phyloP scores from a whole-genome alignment of 129 eudicot genomes.

The Flaveria ramosissima region DNA sequence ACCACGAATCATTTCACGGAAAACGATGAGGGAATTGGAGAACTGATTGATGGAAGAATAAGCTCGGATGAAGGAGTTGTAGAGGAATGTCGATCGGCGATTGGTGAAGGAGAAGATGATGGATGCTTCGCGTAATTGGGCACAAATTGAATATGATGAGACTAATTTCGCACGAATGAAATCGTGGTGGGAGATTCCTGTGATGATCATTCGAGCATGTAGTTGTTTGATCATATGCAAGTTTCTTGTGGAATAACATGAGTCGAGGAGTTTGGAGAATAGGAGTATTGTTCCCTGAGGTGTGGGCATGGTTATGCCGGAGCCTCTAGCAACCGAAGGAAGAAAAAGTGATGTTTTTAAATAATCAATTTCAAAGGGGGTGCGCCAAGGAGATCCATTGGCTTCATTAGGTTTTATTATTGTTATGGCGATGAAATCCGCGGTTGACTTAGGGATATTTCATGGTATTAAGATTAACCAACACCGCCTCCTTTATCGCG shows the following conservation, averaged over 20 bases:
- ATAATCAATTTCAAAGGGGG: too few relatives aligned
- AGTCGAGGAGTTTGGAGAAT: slow-evolving; percentile 39
- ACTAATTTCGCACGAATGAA: slow-evolving; percentile 52
- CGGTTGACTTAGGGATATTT: too few relatives aligned
- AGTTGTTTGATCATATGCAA: slow-evolving; percentile 38
- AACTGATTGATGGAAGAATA: slow-evolving; percentile 32
- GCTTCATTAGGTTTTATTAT: too few relatives aligned
- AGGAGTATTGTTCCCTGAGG: slow-evolving; percentile 31
- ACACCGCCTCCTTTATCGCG: too few relatives aligned
- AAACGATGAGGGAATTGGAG: slow-evolving; percentile 35
- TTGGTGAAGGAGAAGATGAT: slow-evolving; percentile 46
- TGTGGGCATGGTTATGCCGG: slow-evolving; percentile 24
- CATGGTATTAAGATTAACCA: too few relatives aligned
- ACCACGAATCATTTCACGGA: slow-evolving; percentile 42
- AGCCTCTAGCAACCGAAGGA: too few relatives aligned
- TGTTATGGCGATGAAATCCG: too few relatives aligned
- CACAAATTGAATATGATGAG: slow-evolving; percentile 45
- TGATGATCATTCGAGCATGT: slow-evolving; percentile 39
- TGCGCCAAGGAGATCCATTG: too few relatives aligned
- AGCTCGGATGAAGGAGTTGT: slow-evolving; percentile 54
- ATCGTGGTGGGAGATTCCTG: slow-evolving; percentile 41
- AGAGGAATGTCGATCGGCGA: slow-evolving; percentile 53
- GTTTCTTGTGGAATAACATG: slow-evolving; percentile 44
- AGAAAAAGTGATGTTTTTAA: too few relatives aligned
- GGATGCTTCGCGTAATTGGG: slow-evolving; percentile 47